Base-by-base conservation (phyloP, 129 eudicot genomes). In the Scalesia atractyloides region DNA sequence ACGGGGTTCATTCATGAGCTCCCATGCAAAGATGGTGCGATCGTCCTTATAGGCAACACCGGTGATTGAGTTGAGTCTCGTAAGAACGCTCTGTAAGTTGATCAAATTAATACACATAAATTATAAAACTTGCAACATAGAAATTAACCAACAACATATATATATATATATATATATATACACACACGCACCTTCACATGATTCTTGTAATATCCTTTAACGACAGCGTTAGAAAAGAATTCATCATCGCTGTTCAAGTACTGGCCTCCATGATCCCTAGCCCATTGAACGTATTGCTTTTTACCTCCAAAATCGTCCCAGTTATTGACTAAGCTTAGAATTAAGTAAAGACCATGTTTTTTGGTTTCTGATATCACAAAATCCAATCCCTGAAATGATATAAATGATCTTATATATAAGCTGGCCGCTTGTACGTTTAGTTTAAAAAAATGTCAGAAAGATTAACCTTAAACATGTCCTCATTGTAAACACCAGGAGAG, bases 1-100 rank as follows among this genome's bases (percentile, higher is more conserved):
- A 65, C 89, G 87, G 14, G 92, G 86, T 59, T 87, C 92, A 46
- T 87, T 87, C 83, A 87, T 87, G 36, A 87, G 76, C 87, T 87
- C 92, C 92, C 92, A 87, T 63, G 86, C 83, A 20, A 84, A 79
- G 37, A 87, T 87, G 37, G 88, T 75, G 24, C 88, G 80, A 54
- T 87, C 92, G 57, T 87, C 92, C 64, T 79, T 81, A 52, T 87
- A 87, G 0, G 72, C 84, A n/a, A 84, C 69, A 11, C 87, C 82
- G 7, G 74, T 84, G 34, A 87, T 51, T 12, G 84, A 26, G 50
- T 84, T 87, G 22, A 39, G 53, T 75, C 91, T 86, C 22, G 79
- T 81, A 0, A 86, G 78, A 26, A 86, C 46, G 24, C 52, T 74
- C 87, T 83, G 69, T 26, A 61, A 33, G 64, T 57, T 20, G 14